phyloP scores from a whole-genome alignment of 768 basidiomycete species.

The Erythrobasidium yunnanense region DNA sequence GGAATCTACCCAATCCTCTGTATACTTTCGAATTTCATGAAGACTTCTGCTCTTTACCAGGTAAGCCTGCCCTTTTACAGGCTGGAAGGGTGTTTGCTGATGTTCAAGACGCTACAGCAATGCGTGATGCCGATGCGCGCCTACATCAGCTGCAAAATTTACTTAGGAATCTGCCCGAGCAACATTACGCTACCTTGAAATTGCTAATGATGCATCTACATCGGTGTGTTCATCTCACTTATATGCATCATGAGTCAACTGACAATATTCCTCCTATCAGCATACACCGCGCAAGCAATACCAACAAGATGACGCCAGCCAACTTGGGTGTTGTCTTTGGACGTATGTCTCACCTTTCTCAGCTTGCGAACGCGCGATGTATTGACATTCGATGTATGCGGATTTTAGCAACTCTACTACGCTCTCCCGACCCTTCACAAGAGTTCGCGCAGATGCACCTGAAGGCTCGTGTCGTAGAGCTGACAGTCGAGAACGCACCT shows the following conservation, averaged over 20 bases:
- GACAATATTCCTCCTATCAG: slow-evolving; percentile 35
- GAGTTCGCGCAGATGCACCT: slow-evolving; percentile 79
- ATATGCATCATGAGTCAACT: neutral
- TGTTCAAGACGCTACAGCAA: slow-evolving; percentile 17
- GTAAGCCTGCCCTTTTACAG: slow-evolving; percentile 40
- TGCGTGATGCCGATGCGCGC: slow-evolving; percentile 31
- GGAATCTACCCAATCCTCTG: slow-evolving; percentile 78
- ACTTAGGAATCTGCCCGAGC: slow-evolving; percentile 64
- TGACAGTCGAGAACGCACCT: slow-evolving; percentile 71
- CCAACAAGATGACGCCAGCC: slow-evolving; percentile 84
- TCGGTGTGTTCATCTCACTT: slow-evolving; percentile 49
- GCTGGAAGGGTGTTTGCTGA: neutral
- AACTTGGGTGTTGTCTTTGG: slow-evolving; percentile 97
- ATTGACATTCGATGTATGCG: slow-evolving; percentile 25
- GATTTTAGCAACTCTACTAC: slow-evolving; percentile 73
- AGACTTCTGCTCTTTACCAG: slow-evolving; percentile 67
- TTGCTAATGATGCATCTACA: slow-evolving; percentile 77
- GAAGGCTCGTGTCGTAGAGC: slow-evolving; percentile 86
- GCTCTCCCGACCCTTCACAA: slow-evolving; percentile 67
- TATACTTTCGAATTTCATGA: slow-evolving; percentile 85
- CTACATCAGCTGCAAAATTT: slow-evolving; percentile 52
- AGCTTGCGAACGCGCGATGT: neutral
- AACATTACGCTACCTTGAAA: slow-evolving; percentile 76
- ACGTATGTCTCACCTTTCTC: slow-evolving; percentile 53
- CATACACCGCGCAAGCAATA: slow-evolving; percentile 56